These are phyloP conservation scores for Kazachstania psychrophila DNA, from an alignment of 805 yeast genomes.

Conservation along the genomic window DNA sequence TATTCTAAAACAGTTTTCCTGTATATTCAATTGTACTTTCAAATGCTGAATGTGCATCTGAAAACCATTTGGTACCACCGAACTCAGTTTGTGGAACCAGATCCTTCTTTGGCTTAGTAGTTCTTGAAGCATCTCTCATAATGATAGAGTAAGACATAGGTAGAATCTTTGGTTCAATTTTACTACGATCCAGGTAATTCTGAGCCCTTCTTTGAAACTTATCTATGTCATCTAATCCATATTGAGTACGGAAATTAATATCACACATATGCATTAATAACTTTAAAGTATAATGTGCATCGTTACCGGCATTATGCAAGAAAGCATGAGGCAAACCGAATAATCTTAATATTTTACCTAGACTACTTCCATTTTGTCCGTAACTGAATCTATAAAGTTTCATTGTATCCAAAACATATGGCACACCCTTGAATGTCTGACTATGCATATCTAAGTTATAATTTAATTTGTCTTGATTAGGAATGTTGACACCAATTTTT, in stretches of 20 bases:
- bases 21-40: slow-evolving; percentile 10
- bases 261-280: slow-evolving; percentile 45
- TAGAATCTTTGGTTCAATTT: slow-evolving; percentile 18
- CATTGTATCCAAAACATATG: slow-evolving; percentile 39
- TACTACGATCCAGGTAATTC: slow-evolving; percentile 16
- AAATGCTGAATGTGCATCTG: slow-evolving; percentile 16
- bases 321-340: slow-evolving; percentile 47
- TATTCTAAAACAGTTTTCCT: background rate
- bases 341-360: slow-evolving; percentile 39
- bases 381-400: slow-evolving; percentile 34
- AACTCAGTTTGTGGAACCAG: slow-evolving; percentile 26
- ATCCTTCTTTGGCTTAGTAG: slow-evolving; percentile 9
- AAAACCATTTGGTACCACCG: slow-evolving; percentile 24
- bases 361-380: slow-evolving; percentile 35
- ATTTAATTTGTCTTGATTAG: slow-evolving; percentile 17
- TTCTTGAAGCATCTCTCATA: slow-evolving; percentile 5
- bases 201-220: slow-evolving; percentile 12
- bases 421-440: background rate
- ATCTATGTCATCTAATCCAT: slow-evolving; percentile 19
- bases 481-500: slow-evolving; percentile 39
- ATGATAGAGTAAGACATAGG: slow-evolving; percentile 24
- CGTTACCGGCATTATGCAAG: slow-evolving; percentile 66
- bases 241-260: slow-evolving; percentile 21
- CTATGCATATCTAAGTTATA: background rate
- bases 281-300: slow-evolving; percentile 52